Base-by-base conservation (phyloP, 1,284 basidiomycete genomes). In the Tylopilus orsonianus region DNA sequence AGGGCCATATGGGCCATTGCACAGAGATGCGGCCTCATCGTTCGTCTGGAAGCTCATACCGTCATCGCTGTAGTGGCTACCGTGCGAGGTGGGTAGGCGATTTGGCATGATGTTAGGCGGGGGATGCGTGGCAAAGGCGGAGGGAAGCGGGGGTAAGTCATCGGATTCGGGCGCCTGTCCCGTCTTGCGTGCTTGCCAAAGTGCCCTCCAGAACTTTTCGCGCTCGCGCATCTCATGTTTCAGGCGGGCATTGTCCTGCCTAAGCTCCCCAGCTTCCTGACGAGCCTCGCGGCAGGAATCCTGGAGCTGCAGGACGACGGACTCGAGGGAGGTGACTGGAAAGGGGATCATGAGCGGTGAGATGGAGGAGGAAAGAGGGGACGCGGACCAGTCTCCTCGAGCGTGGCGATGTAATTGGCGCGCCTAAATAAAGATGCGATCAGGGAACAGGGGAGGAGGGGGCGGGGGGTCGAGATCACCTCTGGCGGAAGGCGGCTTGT, bases 341-440 rank as follows among this genome's bases (percentile, higher is more conserved):
- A 24, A 20, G 37, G 49, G 27, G 42, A 59, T 51, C 22, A 30
- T 49, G 57, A 60, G 56, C 46, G 57, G 50, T 48, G 52, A 18
- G 46, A 50, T 38, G 44, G 45, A 26, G 35, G 37, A 45, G 49
- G 53, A 57, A 48, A 53, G 49, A 50, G 46, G 40, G 24, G 47
- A 53, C 62, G 54, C 68, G 71, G 62, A 86, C 87, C 87, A 74
- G 88, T 89, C 68, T 89, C 88, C 67, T 91, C 89, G 55, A 91
- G 78, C n/a, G 87, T 90, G 39, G 86, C 81, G 63, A 91, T 91
- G 66, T 91, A 91, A 68, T 87, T 90, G 43, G 86, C 85, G 56
- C 88, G 77, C 60, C 88, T 74, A 35, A 79, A 58, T 81, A 71
- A 48, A 48, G 86, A 64, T 73, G 73, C 14, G 54, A 68, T 65